Percentiles rank a stretch among this genome's conserved stretches.
Evolutionary conservation across 345 rosid species (phyloP).

Genomic region (Eucalyptus polyanthemos): DNA sequence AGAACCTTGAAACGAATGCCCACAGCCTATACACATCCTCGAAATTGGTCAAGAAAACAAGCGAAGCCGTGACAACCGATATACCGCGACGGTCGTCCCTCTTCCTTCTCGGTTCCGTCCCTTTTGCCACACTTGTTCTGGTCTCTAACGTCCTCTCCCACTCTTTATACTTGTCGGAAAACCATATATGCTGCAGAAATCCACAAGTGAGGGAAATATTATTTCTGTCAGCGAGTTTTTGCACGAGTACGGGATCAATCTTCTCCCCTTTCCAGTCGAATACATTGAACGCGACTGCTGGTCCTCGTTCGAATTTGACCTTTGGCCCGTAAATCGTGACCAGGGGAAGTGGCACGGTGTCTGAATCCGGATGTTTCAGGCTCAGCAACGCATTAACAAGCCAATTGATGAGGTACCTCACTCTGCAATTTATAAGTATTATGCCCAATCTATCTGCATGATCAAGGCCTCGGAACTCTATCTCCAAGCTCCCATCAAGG

Average conservation of each 20-base stretch:
- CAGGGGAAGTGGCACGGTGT: slow-evolving; percentile 8
- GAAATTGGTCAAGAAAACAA: slow-evolving; percentile 69
- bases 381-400: slow-evolving; percentile 54
- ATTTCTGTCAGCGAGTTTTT: slow-evolving; percentile 65
- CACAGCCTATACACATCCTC: slow-evolving; percentile 70
- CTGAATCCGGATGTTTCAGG: slow-evolving; percentile 50
- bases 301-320: slow-evolving; percentile 31
- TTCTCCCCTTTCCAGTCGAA: slow-evolving; percentile 88
- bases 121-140: neutral
- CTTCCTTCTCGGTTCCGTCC: neutral
- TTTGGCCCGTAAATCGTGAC: slow-evolving; percentile 70
- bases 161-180: slow-evolving; percentile 16
- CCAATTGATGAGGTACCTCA: slow-evolving; percentile 61
- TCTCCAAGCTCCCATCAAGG: neutral
- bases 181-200: slow-evolving; percentile 22
- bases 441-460: slow-evolving; percentile 70
- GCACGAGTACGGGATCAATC: slow-evolving; percentile 53
- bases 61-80: slow-evolving; percentile 42
- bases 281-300: slow-evolving; percentile 60
- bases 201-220: slow-evolving; percentile 46
- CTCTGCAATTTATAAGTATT: slow-evolving; percentile 37
- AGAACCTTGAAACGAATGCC: slow-evolving; percentile 63
- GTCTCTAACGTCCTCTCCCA: slow-evolving; percentile 8
- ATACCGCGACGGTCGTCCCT: slow-evolving; percentile 5
- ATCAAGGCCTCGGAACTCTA: slow-evolving; percentile 54